Base-by-base conservation (phyloP, 2,329 filamentous ascomycete species). In the Phoma sp. region DNA sequence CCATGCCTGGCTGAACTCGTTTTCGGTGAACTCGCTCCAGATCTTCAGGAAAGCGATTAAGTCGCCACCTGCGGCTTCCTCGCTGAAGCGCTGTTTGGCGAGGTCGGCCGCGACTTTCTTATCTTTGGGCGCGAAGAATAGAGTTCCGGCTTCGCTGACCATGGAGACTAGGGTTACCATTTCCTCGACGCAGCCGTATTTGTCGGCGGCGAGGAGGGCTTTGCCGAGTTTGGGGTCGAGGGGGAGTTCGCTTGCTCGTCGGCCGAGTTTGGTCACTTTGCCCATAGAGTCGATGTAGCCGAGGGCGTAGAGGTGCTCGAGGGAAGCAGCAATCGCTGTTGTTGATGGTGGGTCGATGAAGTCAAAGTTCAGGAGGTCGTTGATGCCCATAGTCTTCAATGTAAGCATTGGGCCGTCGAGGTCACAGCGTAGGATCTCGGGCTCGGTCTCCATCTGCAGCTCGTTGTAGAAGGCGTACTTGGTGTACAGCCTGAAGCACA, bases 41-140 rank as follows among this genome's bases (percentile, higher is more conserved):
- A 99, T 89, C 68, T 96, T 96, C 40, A 98, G 85, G 1, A 96
- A 84, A 0, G 91, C 92, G 5, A 95, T 73, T 66, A 96, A 91
- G 71, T 99, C 95, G 34, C 95, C 95, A 29, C 93, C 93, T 10
- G 40, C 30, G 1, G 21, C 42, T 65, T 92, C 91, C 71, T 93
- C 81, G 0, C 92, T 96, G 76, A 98, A 98, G 1, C 93, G 86
- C 29, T 89, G 88, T 12, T 92, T 87, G 0, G 95, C 95, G 57
- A 90, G 91, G 74, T 99, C 93, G 11, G 95, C 95, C 68, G 97
- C 91, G 23, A 97, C 89, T 74, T 96, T 96, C 81, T 98, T 97
- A 77, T 99, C 93, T 72, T 97, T 96, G 17, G 95, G 93, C 0
- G 92, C 84, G 82, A 96, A 96, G 80, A 97, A 99, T 5, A 99